Base-by-base conservation (phyloP, 2,329 filamentous ascomycete genomes). In the Cercospora zeina region DNA sequence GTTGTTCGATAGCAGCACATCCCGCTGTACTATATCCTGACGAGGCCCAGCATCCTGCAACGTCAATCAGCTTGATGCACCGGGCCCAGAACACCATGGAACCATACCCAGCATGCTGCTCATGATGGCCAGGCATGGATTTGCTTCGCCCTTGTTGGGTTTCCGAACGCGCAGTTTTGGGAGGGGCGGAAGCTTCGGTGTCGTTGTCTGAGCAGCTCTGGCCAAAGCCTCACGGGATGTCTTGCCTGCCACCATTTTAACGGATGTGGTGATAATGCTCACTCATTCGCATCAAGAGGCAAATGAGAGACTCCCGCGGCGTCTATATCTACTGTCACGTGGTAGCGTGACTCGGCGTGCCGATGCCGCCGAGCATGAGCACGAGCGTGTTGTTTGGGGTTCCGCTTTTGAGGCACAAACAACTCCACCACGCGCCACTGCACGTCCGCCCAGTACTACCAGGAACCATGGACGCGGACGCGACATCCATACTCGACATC, bases 21-120 rank as follows among this genome's bases (percentile, higher is more conserved):
- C 83, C 85, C 71, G 83, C 80, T n/a, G 81, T 75, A 19, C 77
- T 88, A 77, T 88, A 88, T 53, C 90, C 90, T 31, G 87, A 84
- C 2, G 90, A 93, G 1, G 90, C 90, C 90, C 90, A 95, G 78
- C 90, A 95, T 65, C 89, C 90, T 93, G 65, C 31, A 21, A 31
- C 33, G 37, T 47, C 49, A 24, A 24, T 60, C 16, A 60, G 58
- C 33, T n/a, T 30, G 19, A 24, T 30, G 27, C 30, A 24, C 16
- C 21, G 14, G 19, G 14, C 19, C n/a, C 27, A 34, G n/a, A 13
- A 27, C 27, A 45, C 7, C 8, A 27, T 39, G 24, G 19, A 4
- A 9, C 75, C 81, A 56, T 83, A 89, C 87, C 86, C 70, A 89
- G 75, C 70, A 89, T 84, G 57, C 85, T 83, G 55, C 82, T 82